These are phyloP conservation scores for Barnettozyma botsteinii DNA, from an alignment of 805 yeast species.

Conservation along the genomic window DNA sequence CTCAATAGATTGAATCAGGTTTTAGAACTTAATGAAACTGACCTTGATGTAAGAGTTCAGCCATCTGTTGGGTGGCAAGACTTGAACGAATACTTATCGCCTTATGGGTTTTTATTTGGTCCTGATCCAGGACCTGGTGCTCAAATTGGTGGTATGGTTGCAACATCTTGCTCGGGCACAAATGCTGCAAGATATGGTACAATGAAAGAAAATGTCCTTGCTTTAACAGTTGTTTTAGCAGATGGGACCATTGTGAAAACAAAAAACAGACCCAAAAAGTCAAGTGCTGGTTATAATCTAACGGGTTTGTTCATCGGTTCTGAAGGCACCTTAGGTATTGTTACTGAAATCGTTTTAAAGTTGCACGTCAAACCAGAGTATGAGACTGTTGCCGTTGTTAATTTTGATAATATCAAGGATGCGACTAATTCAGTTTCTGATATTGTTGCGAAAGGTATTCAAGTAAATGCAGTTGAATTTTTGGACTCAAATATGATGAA, in stretches of 20 bases:
- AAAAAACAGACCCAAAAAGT: conserved; percentile 65
- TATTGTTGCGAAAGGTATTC: conserved; percentile 55
- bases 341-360: conserved; percentile 71
- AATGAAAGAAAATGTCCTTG: conserved; percentile 66
- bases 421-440: conserved; percentile 68
- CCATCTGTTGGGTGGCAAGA: conserved; percentile 82
- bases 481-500: conserved; percentile 69
- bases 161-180: conserved; percentile 76
- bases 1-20: conserved; percentile 54
- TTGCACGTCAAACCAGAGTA: conserved; percentile 57
- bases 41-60: conserved; percentile 67
- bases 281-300: conserved; percentile 75
- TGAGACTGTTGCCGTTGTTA: conserved; percentile 64
- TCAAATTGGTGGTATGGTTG: conserved; percentile 71
- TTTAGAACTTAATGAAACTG: conserved; percentile 50
- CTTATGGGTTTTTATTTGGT: conserved; percentile 56
- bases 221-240: conserved; percentile 68
- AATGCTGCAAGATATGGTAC: conserved; percentile 78
- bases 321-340: conserved; percentile 76
- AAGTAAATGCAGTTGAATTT: conserved; percentile 69
- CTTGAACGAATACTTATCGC: conserved; percentile 44
- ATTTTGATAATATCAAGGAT: conserved; percentile 60
- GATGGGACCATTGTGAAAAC: conserved; percentile 78
- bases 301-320: conserved; percentile 72
- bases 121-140: conserved; percentile 83